A percentile compares a stretch with the other conserved stretches of the same genome.
Conservation (phyloP, 208 protist species). For the Acanthamoeba lenticulata region DNA sequence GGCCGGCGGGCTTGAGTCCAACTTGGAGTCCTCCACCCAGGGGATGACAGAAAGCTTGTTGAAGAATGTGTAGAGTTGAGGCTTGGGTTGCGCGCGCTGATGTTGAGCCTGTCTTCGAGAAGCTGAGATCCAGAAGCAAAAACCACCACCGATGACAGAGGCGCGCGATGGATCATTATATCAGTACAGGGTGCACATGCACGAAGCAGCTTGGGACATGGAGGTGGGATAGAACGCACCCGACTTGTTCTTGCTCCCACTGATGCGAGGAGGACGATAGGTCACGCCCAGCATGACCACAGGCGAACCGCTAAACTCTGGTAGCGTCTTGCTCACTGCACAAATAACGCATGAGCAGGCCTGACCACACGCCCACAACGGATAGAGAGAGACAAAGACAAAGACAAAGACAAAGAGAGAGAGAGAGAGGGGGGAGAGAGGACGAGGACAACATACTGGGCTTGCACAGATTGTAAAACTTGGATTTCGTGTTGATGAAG, state of each 20-base stretch:
- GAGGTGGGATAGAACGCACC: not conserved
- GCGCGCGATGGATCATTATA: not conserved
- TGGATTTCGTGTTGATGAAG: slow-evolving; percentile 54
- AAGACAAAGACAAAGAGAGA: not conserved
- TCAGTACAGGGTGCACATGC: not conserved
- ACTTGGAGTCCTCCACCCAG: not conserved
- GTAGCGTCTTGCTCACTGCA: slow-evolving; percentile 49
- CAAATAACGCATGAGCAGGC: not conserved
- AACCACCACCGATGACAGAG: not conserved
- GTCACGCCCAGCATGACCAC: not conserved
- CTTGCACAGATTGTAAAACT: slow-evolving; percentile 42
- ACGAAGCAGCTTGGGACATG: not conserved
- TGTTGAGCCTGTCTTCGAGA: not conserved
- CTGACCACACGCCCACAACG: not conserved
- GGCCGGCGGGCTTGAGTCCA: not conserved
- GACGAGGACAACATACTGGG: slow-evolving; percentile 19
- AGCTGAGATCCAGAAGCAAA: not conserved
- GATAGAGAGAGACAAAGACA: not conserved
- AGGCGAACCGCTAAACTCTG: not conserved
- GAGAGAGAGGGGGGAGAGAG: not conserved
- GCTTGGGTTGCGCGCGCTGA: not conserved
- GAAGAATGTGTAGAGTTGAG: slow-evolving; percentile 30
- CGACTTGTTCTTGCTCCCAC: not conserved
- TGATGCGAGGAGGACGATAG: not conserved
- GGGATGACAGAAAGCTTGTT: slow-evolving; percentile 35